Percentiles rank a stretch among this genome's conserved stretches.
phyloP scores from a whole-genome alignment of 2,329 filamentous ascomycete genomes.

The Davidsoniella virescens region DNA sequence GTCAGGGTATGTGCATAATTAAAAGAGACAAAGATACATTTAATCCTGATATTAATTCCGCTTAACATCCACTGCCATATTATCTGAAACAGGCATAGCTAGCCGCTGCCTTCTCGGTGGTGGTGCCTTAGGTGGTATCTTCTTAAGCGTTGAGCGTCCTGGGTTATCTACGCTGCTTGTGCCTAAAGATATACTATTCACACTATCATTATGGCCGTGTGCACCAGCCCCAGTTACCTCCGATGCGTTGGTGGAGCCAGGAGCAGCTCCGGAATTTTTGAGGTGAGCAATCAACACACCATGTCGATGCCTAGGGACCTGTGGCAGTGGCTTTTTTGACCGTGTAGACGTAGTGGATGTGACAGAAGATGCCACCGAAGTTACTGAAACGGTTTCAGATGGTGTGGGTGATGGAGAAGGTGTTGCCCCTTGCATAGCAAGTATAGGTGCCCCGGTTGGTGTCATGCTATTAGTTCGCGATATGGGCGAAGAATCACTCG shows the following conservation, averaged over 20 bases:
- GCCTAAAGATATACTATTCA: not conserved
- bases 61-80: not conserved
- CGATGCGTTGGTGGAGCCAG: not conserved
- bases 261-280: conserved; percentile 16
- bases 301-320: conserved; percentile 40
- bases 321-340: conserved; percentile 33
- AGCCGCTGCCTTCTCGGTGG: conserved; percentile 30
- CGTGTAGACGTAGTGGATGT: not conserved
- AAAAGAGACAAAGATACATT: not conserved
- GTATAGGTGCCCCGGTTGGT: conserved; percentile 1
- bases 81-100: conserved; percentile 9
- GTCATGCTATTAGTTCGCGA: conserved; percentile 6
- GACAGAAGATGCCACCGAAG: not conserved
- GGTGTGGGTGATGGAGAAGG: not conserved
- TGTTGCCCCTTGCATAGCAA: not conserved
- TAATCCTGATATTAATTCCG: not conserved
- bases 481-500: not conserved
- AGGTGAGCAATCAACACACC: conserved; percentile 28
- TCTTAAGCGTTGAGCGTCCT: conserved; percentile 19
- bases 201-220: not conserved
- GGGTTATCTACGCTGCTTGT: not conserved
- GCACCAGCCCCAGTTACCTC: too few relatives aligned
- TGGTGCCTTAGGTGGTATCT: conserved; percentile 29
- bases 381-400: conserved; percentile 1
- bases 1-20: not conserved